phyloP scores from a whole-genome alignment of 2,329 filamentous ascomycete species.

The Pseudocercospora cruenta region DNA sequence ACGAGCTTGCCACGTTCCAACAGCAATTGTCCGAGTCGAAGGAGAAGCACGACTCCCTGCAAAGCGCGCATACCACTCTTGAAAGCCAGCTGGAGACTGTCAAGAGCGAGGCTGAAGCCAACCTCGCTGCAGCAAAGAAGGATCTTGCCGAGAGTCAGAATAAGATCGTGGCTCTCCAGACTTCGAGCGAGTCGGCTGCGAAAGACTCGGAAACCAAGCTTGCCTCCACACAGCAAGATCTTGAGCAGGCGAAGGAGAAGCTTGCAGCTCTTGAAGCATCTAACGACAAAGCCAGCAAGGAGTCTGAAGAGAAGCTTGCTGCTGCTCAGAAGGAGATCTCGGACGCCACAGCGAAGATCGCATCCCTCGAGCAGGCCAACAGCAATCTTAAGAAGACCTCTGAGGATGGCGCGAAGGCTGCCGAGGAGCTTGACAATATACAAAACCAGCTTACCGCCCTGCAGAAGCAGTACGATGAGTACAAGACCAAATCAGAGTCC shows the following conservation, averaged over 20 bases:
- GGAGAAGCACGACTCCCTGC: constrained; percentile 17
- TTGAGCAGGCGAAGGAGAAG: constrained; percentile 24
- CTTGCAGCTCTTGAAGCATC: constrained; percentile 17
- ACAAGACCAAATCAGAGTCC: constrained; percentile 23
- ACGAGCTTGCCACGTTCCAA: constrained; percentile 21
- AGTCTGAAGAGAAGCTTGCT: constrained; percentile 16
- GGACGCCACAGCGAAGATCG: constrained; percentile 23
- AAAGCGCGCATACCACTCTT: constrained; percentile 17
- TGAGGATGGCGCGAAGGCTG: constrained; percentile 19
- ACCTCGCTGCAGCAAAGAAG: constrained; percentile 22
- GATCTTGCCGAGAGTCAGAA: constrained; percentile 21
- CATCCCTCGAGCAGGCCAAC: constrained; percentile 21
- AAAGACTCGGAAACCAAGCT: constrained; percentile 22
- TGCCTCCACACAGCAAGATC: constrained; percentile 19
- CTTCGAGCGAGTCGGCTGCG: constrained; percentile 19
- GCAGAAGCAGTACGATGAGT: constrained; percentile 26
- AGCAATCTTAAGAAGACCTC: constrained; percentile 25
- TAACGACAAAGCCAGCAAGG: constrained; percentile 15
- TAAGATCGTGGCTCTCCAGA: constrained; percentile 15
- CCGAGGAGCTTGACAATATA: constrained; percentile 22
- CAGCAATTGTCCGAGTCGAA: constrained; percentile 17
- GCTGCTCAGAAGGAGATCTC: constrained; percentile 22
- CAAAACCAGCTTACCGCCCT: constrained; percentile 23
- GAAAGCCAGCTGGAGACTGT: constrained; percentile 17
- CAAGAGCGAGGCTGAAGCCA: constrained; percentile 21